Evolutionary conservation across 768 basidiomycete genomes (phyloP).

Genomic region (Agaricus blazei): DNA sequence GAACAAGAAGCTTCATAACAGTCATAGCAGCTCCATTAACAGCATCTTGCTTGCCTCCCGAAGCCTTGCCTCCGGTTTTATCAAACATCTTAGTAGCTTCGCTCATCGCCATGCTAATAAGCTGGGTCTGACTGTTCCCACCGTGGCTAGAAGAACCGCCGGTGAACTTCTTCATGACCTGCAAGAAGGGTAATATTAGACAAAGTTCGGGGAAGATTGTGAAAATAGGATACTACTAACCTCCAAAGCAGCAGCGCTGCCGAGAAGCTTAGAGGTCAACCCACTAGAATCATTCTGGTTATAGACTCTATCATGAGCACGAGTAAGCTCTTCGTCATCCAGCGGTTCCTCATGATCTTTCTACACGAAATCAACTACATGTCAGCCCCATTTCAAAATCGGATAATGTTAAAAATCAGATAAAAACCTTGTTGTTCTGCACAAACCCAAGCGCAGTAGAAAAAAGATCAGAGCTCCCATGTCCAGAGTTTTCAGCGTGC

Average conservation of each 20-base stretch:
- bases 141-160: conserved; percentile 26
- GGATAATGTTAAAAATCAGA: not conserved
- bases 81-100: conserved; percentile 78
- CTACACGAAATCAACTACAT: conserved; percentile 22
- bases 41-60: conserved; percentile 76
- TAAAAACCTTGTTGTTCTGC: conserved; percentile 42
- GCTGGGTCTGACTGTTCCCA: conserved; percentile 49
- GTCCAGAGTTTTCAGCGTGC: conserved; percentile 49
- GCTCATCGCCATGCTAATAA: conserved; percentile 85
- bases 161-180: conserved; percentile 69
- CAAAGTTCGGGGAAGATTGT: not conserved
- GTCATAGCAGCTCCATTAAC: conserved; percentile 84
- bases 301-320: conserved; percentile 63
- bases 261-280: conserved; percentile 60
- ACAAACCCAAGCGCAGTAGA: conserved; percentile 49
- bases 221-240: conserved; percentile 24
- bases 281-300: conserved; percentile 40
- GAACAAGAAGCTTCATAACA: conserved; percentile 76
- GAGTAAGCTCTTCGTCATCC: conserved; percentile 58
- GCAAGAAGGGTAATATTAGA: not conserved
- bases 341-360: conserved; percentile 51
- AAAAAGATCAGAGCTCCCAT: conserved; percentile 55
- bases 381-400: not conserved
- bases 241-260: conserved; percentile 76
- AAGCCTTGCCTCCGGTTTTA: conserved; percentile 53